Percentiles rank a stretch among this genome's conserved stretches.
phyloP scores from a whole-genome alignment of 345 rosid species.

The Eucalyptus regnans region DNA sequence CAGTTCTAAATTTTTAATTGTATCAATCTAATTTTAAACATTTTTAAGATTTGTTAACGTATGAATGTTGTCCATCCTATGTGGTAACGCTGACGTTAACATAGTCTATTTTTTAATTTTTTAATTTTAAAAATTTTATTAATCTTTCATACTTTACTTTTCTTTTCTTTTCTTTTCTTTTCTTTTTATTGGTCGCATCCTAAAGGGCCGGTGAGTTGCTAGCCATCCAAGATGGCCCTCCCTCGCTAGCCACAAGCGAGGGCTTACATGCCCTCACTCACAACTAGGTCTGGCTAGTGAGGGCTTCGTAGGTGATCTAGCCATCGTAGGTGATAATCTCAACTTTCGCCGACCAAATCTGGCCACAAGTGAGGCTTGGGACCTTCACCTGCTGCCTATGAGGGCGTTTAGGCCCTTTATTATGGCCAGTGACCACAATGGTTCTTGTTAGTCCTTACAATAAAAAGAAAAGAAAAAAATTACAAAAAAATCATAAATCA shows the following conservation, averaged over 20 bases:
- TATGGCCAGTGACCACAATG: rapidly evolving
- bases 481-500: background rate
- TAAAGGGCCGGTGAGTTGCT: background rate
- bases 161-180: too few species aligned
- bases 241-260: background rate
- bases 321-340: too few species aligned
- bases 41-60: too few species aligned
- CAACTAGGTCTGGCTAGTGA: background rate
- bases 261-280: background rate
- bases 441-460: background rate
- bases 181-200: background rate
- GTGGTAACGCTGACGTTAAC: rapidly evolving
- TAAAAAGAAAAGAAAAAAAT: background rate
- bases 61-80: background rate
- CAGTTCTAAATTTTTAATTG: too few species aligned
- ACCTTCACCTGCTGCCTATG: background rate
- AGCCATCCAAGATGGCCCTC: background rate
- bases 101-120: too few species aligned
- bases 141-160: too few species aligned
- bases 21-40: too few species aligned
- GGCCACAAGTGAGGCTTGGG: rapidly evolving
- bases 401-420: background rate
- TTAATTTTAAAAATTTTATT: too few species aligned
- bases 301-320: background rate
- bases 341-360: rapidly evolving